Evolutionary conservation across 106 monocot genomes (phyloP), one percentile per base, ranked within the genome.

Genomic region (Dendrobium chrysotoxum): DNA sequence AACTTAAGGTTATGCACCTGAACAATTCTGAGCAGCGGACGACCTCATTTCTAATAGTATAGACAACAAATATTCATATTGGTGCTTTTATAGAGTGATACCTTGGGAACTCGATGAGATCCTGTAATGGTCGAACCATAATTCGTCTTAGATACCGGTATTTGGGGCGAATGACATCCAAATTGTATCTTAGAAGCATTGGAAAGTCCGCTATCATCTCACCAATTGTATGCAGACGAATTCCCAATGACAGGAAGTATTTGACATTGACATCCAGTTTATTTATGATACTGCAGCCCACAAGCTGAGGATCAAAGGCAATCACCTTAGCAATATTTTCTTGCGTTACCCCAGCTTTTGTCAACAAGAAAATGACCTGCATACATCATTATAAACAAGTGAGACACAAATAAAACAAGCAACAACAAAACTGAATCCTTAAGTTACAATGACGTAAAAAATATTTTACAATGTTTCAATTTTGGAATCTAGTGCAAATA

Each of bases 201-300:
- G 98, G 98, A 77, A 99, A 99, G 75, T 99, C 95, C 2, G 98
- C 84, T 78, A 99, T 83, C 98, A 99, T 99, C 84, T 88, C 87
- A 39, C 98, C 98, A 38, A 99, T 77, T 7, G 73, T 78, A 18
- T 45, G 78, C n/a, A 80, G 83, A 70, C 79, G 88, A 73, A 95
- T 95, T 5, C 98, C 98, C 88, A 99, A 83, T 35, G 98, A 99
- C 28, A 95, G 68, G 53, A 95, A 99, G 82, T 95, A 99, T 67
- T 91, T 93, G 42, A 99, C 98, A 80, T 86, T 92, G 47, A 93
- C 80, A 23, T 99, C 98, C 75, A 99, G 83, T 81, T 99, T 99
- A 47, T 88, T 81, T 39, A 81, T 75, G 26, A 99, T 93, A 79
- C 91, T 91, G 86, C 95, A 99, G 10, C 98, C 98, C 28, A 93